These are phyloP conservation scores for Clarireedia monteithiana DNA, from an alignment of 2,329 filamentous ascomycete species.

Conservation along the genomic window DNA sequence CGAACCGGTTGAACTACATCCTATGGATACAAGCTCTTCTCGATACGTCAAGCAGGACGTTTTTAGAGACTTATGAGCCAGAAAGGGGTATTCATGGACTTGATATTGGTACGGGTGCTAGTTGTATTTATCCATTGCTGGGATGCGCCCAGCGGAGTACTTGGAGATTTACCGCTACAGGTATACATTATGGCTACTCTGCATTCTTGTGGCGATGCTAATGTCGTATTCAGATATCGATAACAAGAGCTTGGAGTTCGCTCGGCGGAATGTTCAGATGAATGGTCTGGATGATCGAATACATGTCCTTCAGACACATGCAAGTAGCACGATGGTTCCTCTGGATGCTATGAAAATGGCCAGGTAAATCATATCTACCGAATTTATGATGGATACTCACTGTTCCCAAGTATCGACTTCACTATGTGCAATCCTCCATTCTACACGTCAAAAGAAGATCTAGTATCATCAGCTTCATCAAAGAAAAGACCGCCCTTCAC, in stretches of 20 bases:
- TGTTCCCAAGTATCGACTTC: conserved; percentile 57
- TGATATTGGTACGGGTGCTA: conserved; percentile 86
- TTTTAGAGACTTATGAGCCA: conserved; percentile 42
- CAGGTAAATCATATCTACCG: conserved; percentile 18
- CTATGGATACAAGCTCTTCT: conserved; percentile 79
- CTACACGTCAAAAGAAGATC: conserved; percentile 66
- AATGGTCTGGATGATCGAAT: conserved; percentile 63
- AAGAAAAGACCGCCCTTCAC: conserved; percentile 65
- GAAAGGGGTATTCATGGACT: conserved; percentile 57
- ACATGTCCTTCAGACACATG: conserved; percentile 47
- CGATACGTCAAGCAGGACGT: conserved; percentile 47
- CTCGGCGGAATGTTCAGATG: conserved; percentile 54
- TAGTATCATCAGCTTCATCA: conserved; percentile 53
- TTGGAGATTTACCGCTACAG: conserved; percentile 68
- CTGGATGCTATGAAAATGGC: conserved; percentile 44
- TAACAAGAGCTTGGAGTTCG: conserved; percentile 55
- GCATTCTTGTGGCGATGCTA: conserved; percentile 22
- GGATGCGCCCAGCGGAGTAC: conserved; percentile 57
- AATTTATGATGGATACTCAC: background rate
- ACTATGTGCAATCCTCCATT: conserved; percentile 95
- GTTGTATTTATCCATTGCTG: conserved; percentile 83
- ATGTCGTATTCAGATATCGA: conserved; percentile 58
- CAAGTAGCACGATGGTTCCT: conserved; percentile 48
- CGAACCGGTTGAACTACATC: conserved; percentile 77
- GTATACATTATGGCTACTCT: conserved; percentile 24